These are phyloP conservation scores for Chrysanthemum makinoi DNA, from an alignment of 129 eudicot genomes.

Conservation along the genomic window DNA sequence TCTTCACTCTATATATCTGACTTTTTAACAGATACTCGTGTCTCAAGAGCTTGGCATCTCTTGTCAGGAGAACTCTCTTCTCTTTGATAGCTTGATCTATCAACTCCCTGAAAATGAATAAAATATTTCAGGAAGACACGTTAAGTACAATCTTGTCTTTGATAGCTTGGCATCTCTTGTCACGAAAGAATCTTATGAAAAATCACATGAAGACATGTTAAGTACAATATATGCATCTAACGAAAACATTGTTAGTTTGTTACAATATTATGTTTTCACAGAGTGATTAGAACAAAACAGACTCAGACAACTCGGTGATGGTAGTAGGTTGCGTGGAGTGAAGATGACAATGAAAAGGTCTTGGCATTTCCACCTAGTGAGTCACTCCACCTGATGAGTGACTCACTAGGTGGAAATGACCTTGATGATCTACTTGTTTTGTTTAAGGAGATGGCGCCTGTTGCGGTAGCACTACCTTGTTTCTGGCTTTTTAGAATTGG, in stretches of 20 bases:
- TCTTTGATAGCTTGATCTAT: constrained; percentile 82
- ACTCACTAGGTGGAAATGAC: too few species aligned
- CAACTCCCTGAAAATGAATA: constrained; percentile 57
- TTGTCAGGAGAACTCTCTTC: constrained; percentile 83
- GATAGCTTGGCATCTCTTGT: too few species aligned
- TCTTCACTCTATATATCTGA: constrained; percentile 86
- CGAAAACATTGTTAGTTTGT: too few species aligned
- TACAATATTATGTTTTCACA: too few species aligned
- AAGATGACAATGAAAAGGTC: constrained; percentile 9
- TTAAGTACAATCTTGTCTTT: background rate
- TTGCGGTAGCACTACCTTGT: constrained; percentile 46
- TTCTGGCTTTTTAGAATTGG: constrained; percentile 73
- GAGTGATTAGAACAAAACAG: background rate
- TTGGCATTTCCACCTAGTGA: too few species aligned
- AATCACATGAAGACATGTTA: too few species aligned
- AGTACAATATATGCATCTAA: too few species aligned
- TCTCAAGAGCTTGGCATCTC: constrained; percentile 91
- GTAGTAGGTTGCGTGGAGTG: constrained; percentile 21
- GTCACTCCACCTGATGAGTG: too few species aligned
- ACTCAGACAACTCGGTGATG: background rate
- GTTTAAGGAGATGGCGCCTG: background rate
- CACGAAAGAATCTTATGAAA: too few species aligned
- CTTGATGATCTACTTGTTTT: too few species aligned
- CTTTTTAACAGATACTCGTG: constrained; percentile 73
- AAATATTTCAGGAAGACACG: background rate